A percentile compares a stretch with the other conserved stretches of the same genome.
phyloP scores from a whole-genome alignment of 2,329 filamentous ascomycete genomes.

The Gaeumannomyces tritici region DNA sequence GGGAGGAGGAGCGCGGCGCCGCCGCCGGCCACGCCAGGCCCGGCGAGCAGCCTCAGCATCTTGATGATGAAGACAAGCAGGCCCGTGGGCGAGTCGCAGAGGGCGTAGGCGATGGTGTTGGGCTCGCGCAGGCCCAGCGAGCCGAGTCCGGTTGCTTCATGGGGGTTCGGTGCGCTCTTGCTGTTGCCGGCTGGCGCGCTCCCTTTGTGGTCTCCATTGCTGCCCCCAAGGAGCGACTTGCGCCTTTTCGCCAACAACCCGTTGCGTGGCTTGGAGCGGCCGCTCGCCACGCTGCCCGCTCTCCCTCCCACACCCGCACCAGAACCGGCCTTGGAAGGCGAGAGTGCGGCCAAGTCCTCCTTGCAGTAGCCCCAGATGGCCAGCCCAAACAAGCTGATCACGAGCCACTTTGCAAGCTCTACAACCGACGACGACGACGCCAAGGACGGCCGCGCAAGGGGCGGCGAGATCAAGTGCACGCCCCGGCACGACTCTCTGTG shows the following conservation, averaged over 20 bases:
- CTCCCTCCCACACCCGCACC: too few species aligned
- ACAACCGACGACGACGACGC: constrained; percentile 28
- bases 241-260: not conserved
- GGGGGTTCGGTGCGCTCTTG: not conserved
- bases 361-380: constrained; percentile 46
- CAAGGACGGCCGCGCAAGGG: constrained; percentile 35
- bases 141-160: constrained; percentile 18
- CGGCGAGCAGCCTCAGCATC: constrained; percentile 30
- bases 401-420: constrained; percentile 45
- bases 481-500: constrained; percentile 44
- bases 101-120: constrained; percentile 47
- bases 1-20: too few species aligned
- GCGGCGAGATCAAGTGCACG: constrained; percentile 50
- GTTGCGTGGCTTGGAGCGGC: not conserved
- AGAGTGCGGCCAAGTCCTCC: constrained; percentile 37
- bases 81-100: constrained; percentile 53
- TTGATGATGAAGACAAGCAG: constrained; percentile 45
- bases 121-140: constrained; percentile 29
- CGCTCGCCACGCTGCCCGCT: not conserved
- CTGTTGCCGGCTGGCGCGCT: too few species aligned
- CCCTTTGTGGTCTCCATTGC: not conserved
- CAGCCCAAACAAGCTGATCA: constrained; percentile 38
- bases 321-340: not conserved
- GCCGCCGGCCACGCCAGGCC: constrained; percentile 20
- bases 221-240: not conserved